Evolutionary conservation across 805 yeast species (phyloP).

Genomic region (Barnettozyma vustinii): DNA sequence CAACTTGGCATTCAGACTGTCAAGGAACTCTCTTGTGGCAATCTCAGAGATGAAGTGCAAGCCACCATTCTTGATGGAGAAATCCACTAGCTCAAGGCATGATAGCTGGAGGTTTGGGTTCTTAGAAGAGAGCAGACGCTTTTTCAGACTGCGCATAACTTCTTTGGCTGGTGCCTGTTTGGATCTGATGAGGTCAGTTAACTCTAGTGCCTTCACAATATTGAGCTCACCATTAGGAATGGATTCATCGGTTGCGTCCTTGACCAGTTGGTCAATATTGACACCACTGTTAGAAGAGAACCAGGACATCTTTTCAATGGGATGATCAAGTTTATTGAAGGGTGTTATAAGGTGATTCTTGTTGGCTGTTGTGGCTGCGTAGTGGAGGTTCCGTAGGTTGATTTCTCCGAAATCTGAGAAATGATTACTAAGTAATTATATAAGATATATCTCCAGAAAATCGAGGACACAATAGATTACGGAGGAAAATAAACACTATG

Average conservation of each 20-base stretch:
- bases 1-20: slow-evolving; percentile 49
- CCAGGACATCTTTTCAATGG: slow-evolving; percentile 23
- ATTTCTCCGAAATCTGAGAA: background rate
- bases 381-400: background rate
- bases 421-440: background rate
- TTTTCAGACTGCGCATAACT: slow-evolving; percentile 80
- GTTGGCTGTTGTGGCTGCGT: background rate
- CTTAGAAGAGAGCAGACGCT: slow-evolving; percentile 52
- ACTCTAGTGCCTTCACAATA: slow-evolving; percentile 66
- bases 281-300: slow-evolving; percentile 14
- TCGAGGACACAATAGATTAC: too few relatives aligned
- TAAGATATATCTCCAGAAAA: background rate
- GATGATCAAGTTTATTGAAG: background rate
- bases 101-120: slow-evolving; percentile 82
- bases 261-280: slow-evolving; percentile 50
- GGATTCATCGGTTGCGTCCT: slow-evolving; percentile 79
- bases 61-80: slow-evolving; percentile 92
- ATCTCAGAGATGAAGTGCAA: slow-evolving; percentile 74
- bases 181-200: slow-evolving; percentile 81
- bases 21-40: slow-evolving; percentile 81
- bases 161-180: slow-evolving; percentile 74
- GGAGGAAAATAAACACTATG: too few relatives aligned
- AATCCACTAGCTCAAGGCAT: slow-evolving; percentile 71
- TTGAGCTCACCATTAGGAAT: slow-evolving; percentile 91
- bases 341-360: background rate